Base-by-base conservation (phyloP, 2,329 filamentous ascomycete species). In the Harringtonia aguacate region DNA sequence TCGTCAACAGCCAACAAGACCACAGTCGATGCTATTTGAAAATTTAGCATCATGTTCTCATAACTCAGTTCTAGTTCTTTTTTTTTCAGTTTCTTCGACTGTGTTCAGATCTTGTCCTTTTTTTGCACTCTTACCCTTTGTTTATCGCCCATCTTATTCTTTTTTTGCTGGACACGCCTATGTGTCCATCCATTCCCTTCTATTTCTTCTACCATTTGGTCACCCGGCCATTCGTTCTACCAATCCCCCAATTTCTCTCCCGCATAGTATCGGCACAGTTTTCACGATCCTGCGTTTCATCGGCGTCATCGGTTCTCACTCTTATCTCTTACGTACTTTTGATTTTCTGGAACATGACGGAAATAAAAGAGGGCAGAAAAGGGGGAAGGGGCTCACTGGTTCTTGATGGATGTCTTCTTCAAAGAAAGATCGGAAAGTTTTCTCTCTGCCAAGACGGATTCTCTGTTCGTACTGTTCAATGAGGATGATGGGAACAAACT, bases 261-360 rank as follows among this genome's bases (percentile, higher is more conserved):
- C 40, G 46, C 42, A 49, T 43, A 44, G 46, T 45, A 47, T 44
- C 44, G 50, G 48, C 48, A 41, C 42, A 43, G 22, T 42, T 43
- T 20, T 43, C 45, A 39, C 18, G 39, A 47, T 45, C 29, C 42
- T 46, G 39, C 36, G 39, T 54, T 52, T 50, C 48, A 45, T 51
- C 46, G 54, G 55, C 54, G 55, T 56, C 53, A 53, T 52, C 49
- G 51, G 49, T 53, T 55, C 48, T 50, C 47, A 43, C 48, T 51
- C 50, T 52, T 52, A 34, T 49, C 43, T 52, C 50, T 50, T 49
- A n/a, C n/a, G n/a, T 46, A 41, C 45, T 45, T 48, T 54, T 56
- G 52, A 50, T 51, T 53, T 55, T 54, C 50, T 54, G 52, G 51
- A 52, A 49, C 49, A 51, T 46, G 46, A 53, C 42, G 49, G 51